phyloP scores from a whole-genome alignment of 805 yeast genomes.

The Spathaspora girioi region DNA sequence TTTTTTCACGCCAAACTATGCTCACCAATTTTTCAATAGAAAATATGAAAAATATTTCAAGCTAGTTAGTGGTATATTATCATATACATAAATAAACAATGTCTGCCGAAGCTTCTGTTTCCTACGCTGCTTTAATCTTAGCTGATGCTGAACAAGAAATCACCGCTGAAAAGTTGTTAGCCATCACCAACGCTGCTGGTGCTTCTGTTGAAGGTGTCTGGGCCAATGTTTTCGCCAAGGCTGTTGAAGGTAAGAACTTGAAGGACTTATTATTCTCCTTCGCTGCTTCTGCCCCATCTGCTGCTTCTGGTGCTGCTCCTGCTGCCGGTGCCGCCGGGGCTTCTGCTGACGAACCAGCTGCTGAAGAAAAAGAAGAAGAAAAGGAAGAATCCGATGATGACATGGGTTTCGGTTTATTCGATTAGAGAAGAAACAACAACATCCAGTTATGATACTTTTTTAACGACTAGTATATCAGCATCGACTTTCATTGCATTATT shows the following conservation, averaged over 20 bases:
- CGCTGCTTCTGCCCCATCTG: constrained; percentile 47
- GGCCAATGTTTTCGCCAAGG: constrained; percentile 88
- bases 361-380: constrained; percentile 63
- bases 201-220: constrained; percentile 76
- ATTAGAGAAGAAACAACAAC: constrained; percentile 46
- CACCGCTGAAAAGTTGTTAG: constrained; percentile 77
- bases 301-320: constrained; percentile 28
- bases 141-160: constrained; percentile 96
- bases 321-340: constrained; percentile 27
- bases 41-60: neutral
- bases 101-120: constrained; percentile 89
- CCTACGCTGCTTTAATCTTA: constrained; percentile 97
- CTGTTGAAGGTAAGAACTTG: constrained; percentile 78
- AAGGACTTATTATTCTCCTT: constrained; percentile 65
- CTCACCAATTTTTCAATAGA: neutral
- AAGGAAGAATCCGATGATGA: constrained; percentile 67
- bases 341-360: constrained; percentile 60
- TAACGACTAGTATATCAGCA: neutral
- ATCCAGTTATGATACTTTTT: neutral
- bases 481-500: neutral
- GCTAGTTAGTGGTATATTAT: neutral
- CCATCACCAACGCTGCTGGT: constrained; percentile 80
- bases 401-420: constrained; percentile 98
- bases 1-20: neutral
- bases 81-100: constrained; percentile 36